Conservation (phyloP, 2,329 filamentous ascomycete species). For the Penicillium thymicola region DNA sequence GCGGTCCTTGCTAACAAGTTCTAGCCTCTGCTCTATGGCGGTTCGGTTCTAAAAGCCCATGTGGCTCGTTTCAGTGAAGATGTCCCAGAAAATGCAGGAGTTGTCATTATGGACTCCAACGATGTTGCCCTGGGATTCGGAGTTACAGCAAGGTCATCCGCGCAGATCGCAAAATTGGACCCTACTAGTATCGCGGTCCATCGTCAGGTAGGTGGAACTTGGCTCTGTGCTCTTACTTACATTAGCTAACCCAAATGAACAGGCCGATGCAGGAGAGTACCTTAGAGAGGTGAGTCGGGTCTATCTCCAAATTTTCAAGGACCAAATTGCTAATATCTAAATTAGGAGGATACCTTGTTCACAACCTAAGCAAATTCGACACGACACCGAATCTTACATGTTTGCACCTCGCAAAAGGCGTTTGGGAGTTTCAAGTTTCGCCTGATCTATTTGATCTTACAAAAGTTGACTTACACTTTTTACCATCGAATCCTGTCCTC, state of each 20-base stretch:
- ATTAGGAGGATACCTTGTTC: slow-evolving; percentile 60
- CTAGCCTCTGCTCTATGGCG: slow-evolving; percentile 3
- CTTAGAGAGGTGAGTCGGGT: slow-evolving; percentile 63
- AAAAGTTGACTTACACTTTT: slow-evolving; percentile 5
- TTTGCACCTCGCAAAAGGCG: slow-evolving; percentile 27
- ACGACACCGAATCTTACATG: slow-evolving; percentile 18
- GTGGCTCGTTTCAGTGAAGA: slow-evolving; percentile 64
- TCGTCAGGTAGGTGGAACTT: background rate
- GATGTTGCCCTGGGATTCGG: slow-evolving; percentile 89
- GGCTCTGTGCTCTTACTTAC: background rate
- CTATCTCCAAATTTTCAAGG: background rate
- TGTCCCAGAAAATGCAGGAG: slow-evolving; percentile 72
- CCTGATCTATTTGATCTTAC: slow-evolving; percentile 7
- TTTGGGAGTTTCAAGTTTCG: slow-evolving; percentile 34
- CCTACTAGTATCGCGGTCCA: slow-evolving; percentile 78
- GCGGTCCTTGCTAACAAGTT: background rate
- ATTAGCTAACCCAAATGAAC: slow-evolving; percentile 34
- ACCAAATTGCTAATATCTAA: slow-evolving; percentile 13
- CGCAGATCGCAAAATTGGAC: slow-evolving; percentile 77
- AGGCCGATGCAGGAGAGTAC: slow-evolving; percentile 93
- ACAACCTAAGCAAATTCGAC: slow-evolving; percentile 44
- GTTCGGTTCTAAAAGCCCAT: background rate
- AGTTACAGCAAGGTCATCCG: slow-evolving; percentile 80
- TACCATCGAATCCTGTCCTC: slow-evolving; percentile 1
- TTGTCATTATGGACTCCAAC: slow-evolving; percentile 87